Evolutionary conservation across 2,329 filamentous ascomycete genomes (phyloP).

Genomic region (Mycosphaerella sp.): DNA sequence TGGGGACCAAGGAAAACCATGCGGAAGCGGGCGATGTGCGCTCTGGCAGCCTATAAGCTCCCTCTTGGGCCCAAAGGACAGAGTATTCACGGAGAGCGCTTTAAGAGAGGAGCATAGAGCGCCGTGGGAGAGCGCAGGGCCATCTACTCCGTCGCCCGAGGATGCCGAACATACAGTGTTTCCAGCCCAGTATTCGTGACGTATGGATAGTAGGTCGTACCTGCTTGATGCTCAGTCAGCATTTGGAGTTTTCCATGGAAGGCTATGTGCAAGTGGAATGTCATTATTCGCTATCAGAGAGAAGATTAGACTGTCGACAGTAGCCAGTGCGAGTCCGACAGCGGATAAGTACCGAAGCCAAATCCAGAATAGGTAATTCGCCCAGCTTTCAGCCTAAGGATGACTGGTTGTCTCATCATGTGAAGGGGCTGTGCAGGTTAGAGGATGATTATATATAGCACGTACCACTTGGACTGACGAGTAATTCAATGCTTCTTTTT

Average conservation of each 20-base stretch:
- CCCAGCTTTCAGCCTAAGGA: slow-evolving; percentile 36
- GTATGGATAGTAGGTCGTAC: not conserved
- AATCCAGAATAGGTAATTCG: slow-evolving; percentile 22
- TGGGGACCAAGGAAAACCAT: not conserved
- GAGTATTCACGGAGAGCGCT: too few relatives aligned
- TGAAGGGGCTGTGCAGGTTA: not conserved
- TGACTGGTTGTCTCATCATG: slow-evolving; percentile 36
- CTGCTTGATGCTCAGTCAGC: too few relatives aligned
- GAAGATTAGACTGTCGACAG: slow-evolving; percentile 35
- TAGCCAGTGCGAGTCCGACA: slow-evolving; percentile 17
- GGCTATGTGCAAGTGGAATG: not conserved
- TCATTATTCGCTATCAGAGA: slow-evolving; percentile 27
- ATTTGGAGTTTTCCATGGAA: not conserved
- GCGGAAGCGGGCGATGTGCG: slow-evolving; percentile 7
- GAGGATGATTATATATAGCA: not conserved
- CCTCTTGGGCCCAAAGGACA: too few relatives aligned
- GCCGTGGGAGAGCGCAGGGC: not conserved
- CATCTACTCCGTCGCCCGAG: not conserved
- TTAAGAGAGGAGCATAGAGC: not conserved
- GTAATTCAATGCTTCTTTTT: not conserved
- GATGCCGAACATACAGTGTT: not conserved
- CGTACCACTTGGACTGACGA: not conserved
- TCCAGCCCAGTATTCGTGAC: not conserved
- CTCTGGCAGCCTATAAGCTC: not conserved
- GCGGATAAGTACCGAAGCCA: slow-evolving; percentile 28